phyloP scores from a whole-genome alignment of 2,329 filamentous ascomycete species.

The Penicillium digitatum region DNA sequence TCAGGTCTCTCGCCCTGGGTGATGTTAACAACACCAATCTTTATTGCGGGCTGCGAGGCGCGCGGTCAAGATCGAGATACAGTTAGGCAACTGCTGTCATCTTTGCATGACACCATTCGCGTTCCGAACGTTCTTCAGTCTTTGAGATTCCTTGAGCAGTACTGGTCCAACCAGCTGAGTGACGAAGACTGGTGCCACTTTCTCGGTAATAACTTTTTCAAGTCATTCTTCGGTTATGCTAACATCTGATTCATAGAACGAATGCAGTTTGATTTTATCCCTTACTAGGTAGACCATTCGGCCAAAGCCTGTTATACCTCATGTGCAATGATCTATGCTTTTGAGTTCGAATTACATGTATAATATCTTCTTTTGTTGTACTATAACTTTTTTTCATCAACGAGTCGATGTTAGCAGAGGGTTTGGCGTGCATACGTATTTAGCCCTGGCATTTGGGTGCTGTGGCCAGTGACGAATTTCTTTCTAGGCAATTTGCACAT shows the following conservation, averaged over 20 bases:
- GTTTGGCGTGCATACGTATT: background rate
- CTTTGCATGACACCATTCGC: slow-evolving; percentile 39
- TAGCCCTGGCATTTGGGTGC: background rate
- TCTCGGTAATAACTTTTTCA: slow-evolving; percentile 29
- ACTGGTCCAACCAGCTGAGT: slow-evolving; percentile 32
- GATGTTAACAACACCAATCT: slow-evolving; percentile 43
- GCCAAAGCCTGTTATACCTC: slow-evolving; percentile 8
- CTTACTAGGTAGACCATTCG: slow-evolving; percentile 17
- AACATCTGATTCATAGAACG: slow-evolving; percentile 24
- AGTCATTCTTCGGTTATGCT: background rate
- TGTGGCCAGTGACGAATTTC: background rate
- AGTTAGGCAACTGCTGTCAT: slow-evolving; percentile 32
- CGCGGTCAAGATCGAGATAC: slow-evolving; percentile 35
- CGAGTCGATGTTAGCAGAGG: background rate
- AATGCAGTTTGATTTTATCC: slow-evolving; percentile 34
- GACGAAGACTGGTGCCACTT: slow-evolving; percentile 40
- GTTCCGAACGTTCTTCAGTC: slow-evolving; percentile 43
- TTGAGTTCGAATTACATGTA: background rate
- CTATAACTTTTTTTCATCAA: background rate
- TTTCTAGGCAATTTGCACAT: background rate
- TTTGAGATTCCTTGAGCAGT: slow-evolving; percentile 40
- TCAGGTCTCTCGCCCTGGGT: slow-evolving; percentile 42
- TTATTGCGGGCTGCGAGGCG: slow-evolving; percentile 44
- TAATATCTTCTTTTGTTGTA: background rate
- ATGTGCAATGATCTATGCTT: slow-evolving; percentile 19